Evolutionary conservation across 768 basidiomycete genomes (phyloP).

Genomic region (Lactarius pseudohatsudake): DNA sequence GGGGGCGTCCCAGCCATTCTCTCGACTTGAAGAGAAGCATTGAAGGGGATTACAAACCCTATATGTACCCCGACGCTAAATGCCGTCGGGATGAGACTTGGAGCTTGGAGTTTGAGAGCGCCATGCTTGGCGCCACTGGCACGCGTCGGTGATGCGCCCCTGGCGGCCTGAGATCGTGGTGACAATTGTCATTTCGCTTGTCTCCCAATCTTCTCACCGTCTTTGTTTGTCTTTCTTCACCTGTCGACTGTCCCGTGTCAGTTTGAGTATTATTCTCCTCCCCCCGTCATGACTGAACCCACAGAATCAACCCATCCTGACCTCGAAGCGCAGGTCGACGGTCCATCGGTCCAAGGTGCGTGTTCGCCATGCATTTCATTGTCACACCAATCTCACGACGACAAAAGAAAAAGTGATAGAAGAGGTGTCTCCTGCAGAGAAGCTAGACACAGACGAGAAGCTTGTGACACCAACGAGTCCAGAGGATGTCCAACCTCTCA

Average conservation of each 20-base stretch:
- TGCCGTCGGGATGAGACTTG: not conserved
- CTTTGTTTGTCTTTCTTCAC: not conserved
- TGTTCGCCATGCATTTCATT: not conserved
- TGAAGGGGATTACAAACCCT: not conserved
- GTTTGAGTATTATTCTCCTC: not conserved
- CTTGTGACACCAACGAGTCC: not conserved
- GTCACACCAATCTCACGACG: not conserved
- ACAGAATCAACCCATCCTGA: not conserved
- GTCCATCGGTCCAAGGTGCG: not conserved
- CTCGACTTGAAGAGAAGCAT: not conserved
- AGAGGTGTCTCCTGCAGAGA: not conserved
- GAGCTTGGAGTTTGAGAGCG: no score
- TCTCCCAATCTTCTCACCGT: not conserved
- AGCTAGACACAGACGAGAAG: not conserved
- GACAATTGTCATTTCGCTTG: not conserved
- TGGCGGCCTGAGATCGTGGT: not conserved
- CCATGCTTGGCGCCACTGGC: no score
- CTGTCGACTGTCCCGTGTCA: not conserved
- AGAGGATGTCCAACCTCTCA: not conserved
- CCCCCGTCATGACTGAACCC: conserved; percentile 1
- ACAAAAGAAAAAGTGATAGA: not conserved
- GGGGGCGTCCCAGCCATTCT: not conserved
- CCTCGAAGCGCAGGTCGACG: not conserved
- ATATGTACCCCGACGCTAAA: not conserved
- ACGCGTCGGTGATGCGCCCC: not conserved